A percentile compares a stretch with the other conserved stretches of the same genome.
These are phyloP conservation scores for Grammothele lineata DNA, from an alignment of 768 basidiomycete genomes.

Conservation along the genomic window DNA sequence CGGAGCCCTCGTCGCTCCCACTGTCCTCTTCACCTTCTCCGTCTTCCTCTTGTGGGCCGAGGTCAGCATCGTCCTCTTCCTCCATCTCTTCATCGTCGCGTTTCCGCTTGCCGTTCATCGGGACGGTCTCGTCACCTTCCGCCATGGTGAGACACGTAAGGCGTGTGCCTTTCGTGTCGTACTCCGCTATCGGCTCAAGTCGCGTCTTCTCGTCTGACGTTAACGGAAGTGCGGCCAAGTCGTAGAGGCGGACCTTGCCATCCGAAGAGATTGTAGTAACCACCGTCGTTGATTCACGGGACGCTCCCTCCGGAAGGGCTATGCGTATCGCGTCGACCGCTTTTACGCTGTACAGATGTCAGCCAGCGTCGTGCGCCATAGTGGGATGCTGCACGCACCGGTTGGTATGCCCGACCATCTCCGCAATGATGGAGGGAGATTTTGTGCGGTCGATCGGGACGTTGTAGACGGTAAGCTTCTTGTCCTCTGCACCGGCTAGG, in stretches of 20 bases:
- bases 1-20: conserved; percentile 29
- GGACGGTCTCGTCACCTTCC: conserved; percentile 36
- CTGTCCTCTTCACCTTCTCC: conserved; percentile 24
- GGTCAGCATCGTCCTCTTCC: conserved; percentile 36
- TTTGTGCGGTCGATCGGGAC: conserved; percentile 41
- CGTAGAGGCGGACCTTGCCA: conserved; percentile 76
- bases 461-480: conserved; percentile 76
- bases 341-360: conserved; percentile 57
- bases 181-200: conserved; percentile 56
- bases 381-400: conserved; percentile 47
- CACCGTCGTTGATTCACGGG: conserved; percentile 48
- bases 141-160: conserved; percentile 71
- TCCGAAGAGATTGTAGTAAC: conserved; percentile 85
- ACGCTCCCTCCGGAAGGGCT: conserved; percentile 34
- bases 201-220: conserved; percentile 23
- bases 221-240: conserved; percentile 50
- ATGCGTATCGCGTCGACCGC: conserved; percentile 59
- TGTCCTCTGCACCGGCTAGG: conserved; percentile 87
- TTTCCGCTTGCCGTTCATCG: conserved; percentile 34
- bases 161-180: conserved; percentile 84
- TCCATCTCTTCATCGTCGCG: conserved; percentile 25
- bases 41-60: conserved; percentile 27
- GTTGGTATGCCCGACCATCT: conserved; percentile 79
- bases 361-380: neutral
- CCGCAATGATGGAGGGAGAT: conserved; percentile 58